Conservation (phyloP, 805 yeast species). For the Wickerhamomyces bisporus region DNA sequence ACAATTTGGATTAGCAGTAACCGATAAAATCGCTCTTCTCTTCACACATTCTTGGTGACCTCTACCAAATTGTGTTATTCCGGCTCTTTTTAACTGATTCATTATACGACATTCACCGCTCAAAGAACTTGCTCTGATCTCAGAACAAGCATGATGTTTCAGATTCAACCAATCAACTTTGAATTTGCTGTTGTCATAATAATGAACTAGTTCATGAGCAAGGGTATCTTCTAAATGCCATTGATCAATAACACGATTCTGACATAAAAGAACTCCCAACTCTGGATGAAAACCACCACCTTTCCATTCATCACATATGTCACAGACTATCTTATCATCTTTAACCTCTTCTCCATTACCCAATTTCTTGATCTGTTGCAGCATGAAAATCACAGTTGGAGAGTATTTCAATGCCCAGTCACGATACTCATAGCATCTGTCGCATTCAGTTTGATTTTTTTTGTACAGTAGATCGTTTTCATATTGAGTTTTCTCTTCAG, state of each 20-base stretch:
- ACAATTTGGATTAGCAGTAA: conserved; percentile 82
- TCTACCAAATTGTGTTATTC: conserved; percentile 49
- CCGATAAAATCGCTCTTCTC: conserved; percentile 83
- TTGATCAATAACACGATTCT: conserved; percentile 61
- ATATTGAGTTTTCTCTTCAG: conserved; percentile 47
- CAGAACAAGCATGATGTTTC: conserved; percentile 95
- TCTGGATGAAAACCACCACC: conserved; percentile 95
- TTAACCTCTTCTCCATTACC: conserved; percentile 54
- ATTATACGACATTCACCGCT: conserved; percentile 93
- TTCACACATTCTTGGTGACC: conserved; percentile 91
- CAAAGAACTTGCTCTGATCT: conserved; percentile 85
- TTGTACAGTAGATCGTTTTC: conserved; percentile 47
- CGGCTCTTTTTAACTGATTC: conserved; percentile 60
- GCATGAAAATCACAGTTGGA: conserved; percentile 84
- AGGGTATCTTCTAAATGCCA: conserved; percentile 87
- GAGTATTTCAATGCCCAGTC: conserved; percentile 78
- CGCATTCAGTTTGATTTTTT: conserved; percentile 50
- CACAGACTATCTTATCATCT: conserved; percentile 62
- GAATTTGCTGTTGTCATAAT: conserved; percentile 86
- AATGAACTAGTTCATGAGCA: conserved; percentile 90
- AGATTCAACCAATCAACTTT: conserved; percentile 80
- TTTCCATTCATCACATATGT: conserved; percentile 72
- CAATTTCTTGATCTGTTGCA: conserved; percentile 65
- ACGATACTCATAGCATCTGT: conserved; percentile 63
- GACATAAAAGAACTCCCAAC: conserved; percentile 79